These are phyloP conservation scores for Exophiala sp. DNA, from an alignment of 2,329 filamentous ascomycete species.

Conservation along the genomic window DNA sequence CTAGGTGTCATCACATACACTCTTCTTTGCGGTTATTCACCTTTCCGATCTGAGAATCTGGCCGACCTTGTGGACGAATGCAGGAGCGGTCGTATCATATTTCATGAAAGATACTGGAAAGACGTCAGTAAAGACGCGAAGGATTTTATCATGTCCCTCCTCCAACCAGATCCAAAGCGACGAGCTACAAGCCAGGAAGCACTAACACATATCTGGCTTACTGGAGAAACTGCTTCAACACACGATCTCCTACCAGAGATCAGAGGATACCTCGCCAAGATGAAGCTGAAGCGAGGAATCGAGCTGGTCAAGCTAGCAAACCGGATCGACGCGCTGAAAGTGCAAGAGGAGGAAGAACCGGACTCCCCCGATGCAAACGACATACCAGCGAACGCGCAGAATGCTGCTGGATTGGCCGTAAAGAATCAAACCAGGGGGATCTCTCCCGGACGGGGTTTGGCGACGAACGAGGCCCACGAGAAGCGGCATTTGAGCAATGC, in stretches of 20 bases:
- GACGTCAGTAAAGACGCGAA: constrained; percentile 95
- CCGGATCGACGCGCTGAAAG: constrained; percentile 89
- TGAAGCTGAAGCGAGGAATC: constrained; percentile 86
- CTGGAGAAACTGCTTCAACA: constrained; percentile 84
- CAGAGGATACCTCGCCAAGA: constrained; percentile 86
- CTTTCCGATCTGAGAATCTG: constrained; percentile 92
- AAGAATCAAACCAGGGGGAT: constrained; percentile 28
- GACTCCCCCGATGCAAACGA: constrained; percentile 58
- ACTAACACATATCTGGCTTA: constrained; percentile 81
- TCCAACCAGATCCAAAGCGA: constrained; percentile 73
- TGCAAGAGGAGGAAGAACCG: constrained; percentile 77
- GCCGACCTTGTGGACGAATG: constrained; percentile 94
- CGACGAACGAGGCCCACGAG: constrained; percentile 32
- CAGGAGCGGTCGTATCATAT: constrained; percentile 75
- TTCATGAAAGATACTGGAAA: constrained; percentile 98
- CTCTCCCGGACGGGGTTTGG: constrained; percentile 31
- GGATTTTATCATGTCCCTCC: constrained; percentile 79
- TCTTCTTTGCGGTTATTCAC: constrained; percentile 94
- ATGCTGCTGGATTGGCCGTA: constrained; percentile 48
- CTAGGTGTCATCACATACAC: constrained; percentile 98
- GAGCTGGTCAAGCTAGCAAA: constrained; percentile 95
- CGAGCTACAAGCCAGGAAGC: constrained; percentile 78
- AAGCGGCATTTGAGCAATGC: constrained; percentile 54
- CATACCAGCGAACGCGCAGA: constrained; percentile 60
- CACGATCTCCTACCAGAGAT: constrained; percentile 98